phyloP scores from a whole-genome alignment of 768 basidiomycete species.

The Boletellus ananas region DNA sequence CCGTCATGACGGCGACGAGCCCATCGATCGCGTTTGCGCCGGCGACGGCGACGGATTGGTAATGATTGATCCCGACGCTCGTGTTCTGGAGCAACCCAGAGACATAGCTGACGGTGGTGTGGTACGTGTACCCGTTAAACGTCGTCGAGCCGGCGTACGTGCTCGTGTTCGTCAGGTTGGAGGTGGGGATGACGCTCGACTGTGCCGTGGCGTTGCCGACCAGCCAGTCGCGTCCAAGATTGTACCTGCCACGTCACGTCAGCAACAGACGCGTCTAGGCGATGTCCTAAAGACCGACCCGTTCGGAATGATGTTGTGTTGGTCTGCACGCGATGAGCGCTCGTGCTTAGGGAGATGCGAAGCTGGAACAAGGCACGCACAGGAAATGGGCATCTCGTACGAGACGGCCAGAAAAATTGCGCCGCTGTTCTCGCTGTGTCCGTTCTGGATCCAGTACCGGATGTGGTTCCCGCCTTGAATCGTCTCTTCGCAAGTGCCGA shows the following conservation, averaged over 20 bases:
- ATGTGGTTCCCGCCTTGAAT: slow-evolving; percentile 85
- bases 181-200: slow-evolving; percentile 24
- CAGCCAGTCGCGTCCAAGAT: slow-evolving; percentile 82
- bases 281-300: slow-evolving; percentile 41
- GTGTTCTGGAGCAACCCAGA: slow-evolving; percentile 69
- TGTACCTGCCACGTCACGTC: slow-evolving; percentile 44
- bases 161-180: slow-evolving; percentile 40
- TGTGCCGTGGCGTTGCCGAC: slow-evolving; percentile 74
- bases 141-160: slow-evolving; percentile 63
- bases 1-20: slow-evolving; percentile 72
- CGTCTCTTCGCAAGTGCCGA: slow-evolving; percentile 87
- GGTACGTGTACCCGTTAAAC: slow-evolving; percentile 66
- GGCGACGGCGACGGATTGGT: slow-evolving; percentile 45
- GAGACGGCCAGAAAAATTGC: slow-evolving; percentile 75
- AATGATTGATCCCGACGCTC: slow-evolving; percentile 69
- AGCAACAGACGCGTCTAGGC: background rate
- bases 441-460: slow-evolving; percentile 85
- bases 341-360: background rate
- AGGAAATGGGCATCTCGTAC: slow-evolving; percentile 62
- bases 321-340: slow-evolving; percentile 30
- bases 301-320: slow-evolving; percentile 70
- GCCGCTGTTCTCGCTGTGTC: slow-evolving; percentile 56
- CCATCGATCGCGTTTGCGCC: slow-evolving; percentile 74
- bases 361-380: slow-evolving; percentile 34
- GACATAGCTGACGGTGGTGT: slow-evolving; percentile 63